Evolutionary conservation across 2,329 filamentous ascomycete genomes (phyloP).

Genomic region (Phialophora tarda): DNA sequence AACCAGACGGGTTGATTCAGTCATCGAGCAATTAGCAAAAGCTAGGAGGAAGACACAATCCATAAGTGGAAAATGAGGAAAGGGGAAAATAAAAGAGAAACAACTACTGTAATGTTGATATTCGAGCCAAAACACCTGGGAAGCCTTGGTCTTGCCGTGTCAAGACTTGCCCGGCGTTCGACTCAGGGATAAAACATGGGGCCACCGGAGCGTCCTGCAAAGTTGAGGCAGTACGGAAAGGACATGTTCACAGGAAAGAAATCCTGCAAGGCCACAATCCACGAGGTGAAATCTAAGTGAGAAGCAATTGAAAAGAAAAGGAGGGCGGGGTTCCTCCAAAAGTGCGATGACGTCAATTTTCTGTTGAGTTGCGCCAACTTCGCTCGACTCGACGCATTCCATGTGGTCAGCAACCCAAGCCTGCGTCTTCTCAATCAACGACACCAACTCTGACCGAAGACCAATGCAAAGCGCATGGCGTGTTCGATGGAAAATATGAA

Average conservation of each 20-base stretch:
- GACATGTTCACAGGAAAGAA: not conserved
- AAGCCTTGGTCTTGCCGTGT: not conserved
- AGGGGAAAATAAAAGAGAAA: not conserved
- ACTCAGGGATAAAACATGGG: no score
- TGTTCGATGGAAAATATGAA: no score
- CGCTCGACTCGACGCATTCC: no score
- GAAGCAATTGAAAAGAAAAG: not conserved
- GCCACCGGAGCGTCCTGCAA: no score
- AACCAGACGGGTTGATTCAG: not conserved
- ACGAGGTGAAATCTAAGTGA: not conserved
- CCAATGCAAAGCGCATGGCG: no score
- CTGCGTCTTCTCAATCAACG: no score
- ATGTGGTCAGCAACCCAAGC: no score
- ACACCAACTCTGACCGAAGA: no score
- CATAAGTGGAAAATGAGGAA: not conserved
- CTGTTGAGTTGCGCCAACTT: no score
- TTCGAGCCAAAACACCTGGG: not conserved
- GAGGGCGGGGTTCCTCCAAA: no score
- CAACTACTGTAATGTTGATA: not conserved
- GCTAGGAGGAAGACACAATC: not conserved
- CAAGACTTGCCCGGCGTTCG: no score
- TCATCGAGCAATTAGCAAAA: not conserved
- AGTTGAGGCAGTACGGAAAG: not conserved
- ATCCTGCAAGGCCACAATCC: not conserved
- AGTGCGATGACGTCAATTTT: no score